These are phyloP conservation scores for Globisporangium apiculatum DNA, from an alignment of 352 stramenopile genomes.

Conservation along the genomic window DNA sequence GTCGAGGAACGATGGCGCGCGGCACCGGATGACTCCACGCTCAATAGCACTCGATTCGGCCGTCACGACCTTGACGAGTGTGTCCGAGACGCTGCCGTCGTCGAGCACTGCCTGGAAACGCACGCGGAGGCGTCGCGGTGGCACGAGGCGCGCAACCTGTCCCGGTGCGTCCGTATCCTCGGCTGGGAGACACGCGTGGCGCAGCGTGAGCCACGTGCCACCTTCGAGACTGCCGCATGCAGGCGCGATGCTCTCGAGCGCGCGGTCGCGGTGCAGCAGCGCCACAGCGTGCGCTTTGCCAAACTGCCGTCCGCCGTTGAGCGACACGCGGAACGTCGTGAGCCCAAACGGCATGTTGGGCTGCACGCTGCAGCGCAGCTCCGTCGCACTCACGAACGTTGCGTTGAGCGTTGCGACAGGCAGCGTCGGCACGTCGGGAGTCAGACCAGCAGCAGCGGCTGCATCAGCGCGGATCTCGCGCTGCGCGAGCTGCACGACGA, in stretches of 20 bases:
- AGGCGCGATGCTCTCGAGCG: constrained; percentile 26
- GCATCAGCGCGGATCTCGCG: constrained; percentile 15
- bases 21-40: constrained; percentile 25
- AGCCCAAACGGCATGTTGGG: constrained; percentile 64
- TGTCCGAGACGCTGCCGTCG: constrained; percentile 13
- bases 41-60: constrained; percentile 13
- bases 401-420: constrained; percentile 39
- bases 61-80: constrained; percentile 26
- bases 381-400: constrained; percentile 33
- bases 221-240: constrained; percentile 36
- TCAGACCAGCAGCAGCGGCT: not conserved
- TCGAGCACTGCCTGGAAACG: constrained; percentile 39
- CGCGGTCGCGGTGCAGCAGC: constrained; percentile 44
- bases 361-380: constrained; percentile 53
- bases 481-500: constrained; percentile 47
- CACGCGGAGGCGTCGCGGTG: constrained; percentile 35
- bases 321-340: constrained; percentile 42
- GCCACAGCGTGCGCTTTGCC: constrained; percentile 26
- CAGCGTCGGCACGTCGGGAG: not conserved
- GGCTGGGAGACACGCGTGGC: constrained; percentile 21
- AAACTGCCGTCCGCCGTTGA: constrained; percentile 63
- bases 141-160: constrained; percentile 38
- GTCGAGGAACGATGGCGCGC: constrained; percentile 46
- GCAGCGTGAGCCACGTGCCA: constrained; percentile 22
- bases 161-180: constrained; percentile 36